Conservation (phyloP, 2,329 filamentous ascomycete species). For the Cryphonectria nitschkei region DNA sequence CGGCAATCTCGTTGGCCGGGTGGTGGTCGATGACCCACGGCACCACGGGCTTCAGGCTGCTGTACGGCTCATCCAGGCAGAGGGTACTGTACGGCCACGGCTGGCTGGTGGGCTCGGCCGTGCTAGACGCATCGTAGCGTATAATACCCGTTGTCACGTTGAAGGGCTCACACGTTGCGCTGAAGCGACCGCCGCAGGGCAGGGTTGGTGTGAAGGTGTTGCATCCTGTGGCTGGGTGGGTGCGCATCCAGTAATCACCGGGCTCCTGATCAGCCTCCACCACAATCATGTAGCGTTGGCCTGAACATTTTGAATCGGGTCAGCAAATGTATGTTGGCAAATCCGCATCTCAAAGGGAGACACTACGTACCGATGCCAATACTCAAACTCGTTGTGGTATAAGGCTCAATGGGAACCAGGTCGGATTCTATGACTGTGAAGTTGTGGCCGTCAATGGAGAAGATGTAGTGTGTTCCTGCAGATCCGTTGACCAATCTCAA, state of each 20-base stretch:
- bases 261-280: slow-evolving; percentile 39
- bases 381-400: slow-evolving; percentile 33
- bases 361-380: slow-evolving; percentile 18
- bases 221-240: slow-evolving; percentile 31
- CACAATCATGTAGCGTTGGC: slow-evolving; percentile 47
- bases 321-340: background rate
- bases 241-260: slow-evolving; percentile 34
- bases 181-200: slow-evolving; percentile 14
- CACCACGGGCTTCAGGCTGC: slow-evolving; percentile 26
- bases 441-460: slow-evolving; percentile 50
- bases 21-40: slow-evolving; percentile 26
- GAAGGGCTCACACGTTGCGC: slow-evolving; percentile 22
- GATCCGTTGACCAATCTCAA: slow-evolving; percentile 49
- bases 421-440: slow-evolving; percentile 51
- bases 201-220: slow-evolving; percentile 24
- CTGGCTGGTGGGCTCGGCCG: slow-evolving; percentile 25
- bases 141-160: slow-evolving; percentile 31
- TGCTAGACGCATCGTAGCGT: slow-evolving; percentile 29
- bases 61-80: slow-evolving; percentile 13
- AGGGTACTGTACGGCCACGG: slow-evolving; percentile 19
- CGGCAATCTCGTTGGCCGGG: slow-evolving; percentile 26
- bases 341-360: background rate
- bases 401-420: slow-evolving; percentile 49
- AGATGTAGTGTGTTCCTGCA: slow-evolving; percentile 43
- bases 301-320: background rate